Conservation (phyloP, 1,284 basidiomycete species). For the Leccinum griseonigrum region DNA sequence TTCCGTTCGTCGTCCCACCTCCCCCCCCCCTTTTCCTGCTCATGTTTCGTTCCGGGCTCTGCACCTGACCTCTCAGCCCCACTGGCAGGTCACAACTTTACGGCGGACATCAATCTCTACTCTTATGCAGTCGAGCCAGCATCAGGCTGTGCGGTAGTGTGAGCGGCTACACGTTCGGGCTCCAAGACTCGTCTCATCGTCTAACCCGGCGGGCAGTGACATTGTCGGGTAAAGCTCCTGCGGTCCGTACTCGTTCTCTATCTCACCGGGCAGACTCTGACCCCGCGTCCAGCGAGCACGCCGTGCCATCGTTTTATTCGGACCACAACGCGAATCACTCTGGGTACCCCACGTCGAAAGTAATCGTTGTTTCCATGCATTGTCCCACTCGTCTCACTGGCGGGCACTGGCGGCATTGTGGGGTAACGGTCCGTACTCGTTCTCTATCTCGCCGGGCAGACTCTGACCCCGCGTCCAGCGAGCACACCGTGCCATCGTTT, state of each 20-base stretch:
- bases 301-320: constrained; percentile 3
- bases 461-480: no score
- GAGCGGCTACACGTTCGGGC: constrained; percentile 13
- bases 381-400: no score
- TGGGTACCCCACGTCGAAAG: constrained; percentile 26
- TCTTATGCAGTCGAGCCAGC: constrained; percentile 68
- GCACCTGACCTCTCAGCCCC: accelerated
- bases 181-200: not conserved
- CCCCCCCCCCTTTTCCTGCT: not conserved
- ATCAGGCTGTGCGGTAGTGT: constrained; percentile 45
- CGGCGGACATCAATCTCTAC: constrained; percentile 69
- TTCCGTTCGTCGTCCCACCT: constrained; percentile 15
- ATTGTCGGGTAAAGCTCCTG: constrained; percentile 19
- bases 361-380: constrained; percentile 17
- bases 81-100: constrained; percentile 63
- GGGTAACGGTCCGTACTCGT: no score
- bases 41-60: constrained; percentile 2
- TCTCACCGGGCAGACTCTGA: not conserved
- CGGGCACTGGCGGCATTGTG: no score
- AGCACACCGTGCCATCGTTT: no score
- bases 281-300: constrained; percentile 9
- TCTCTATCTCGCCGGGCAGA: no score
- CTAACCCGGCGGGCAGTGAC: constrained; percentile 10
- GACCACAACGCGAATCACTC: not conserved
- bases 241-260: constrained; percentile 9